Evolutionary conservation across 371 early-diverging fungal species (phyloP).

Genomic region (Parasitella parasitica): DNA sequence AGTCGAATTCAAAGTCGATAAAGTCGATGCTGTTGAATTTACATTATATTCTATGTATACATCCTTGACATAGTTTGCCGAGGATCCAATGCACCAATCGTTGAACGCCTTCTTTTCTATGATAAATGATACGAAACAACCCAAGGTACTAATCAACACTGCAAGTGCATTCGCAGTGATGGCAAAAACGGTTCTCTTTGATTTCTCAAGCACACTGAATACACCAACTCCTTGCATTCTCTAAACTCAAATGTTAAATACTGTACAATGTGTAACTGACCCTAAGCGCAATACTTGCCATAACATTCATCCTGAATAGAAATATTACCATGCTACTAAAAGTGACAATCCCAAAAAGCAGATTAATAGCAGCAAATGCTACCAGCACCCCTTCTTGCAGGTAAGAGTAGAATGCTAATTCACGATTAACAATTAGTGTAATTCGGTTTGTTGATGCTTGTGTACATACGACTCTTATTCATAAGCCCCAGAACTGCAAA

Average conservation of each 20-base stretch:
- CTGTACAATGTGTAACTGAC: slow-evolving; percentile 5
- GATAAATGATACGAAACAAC: slow-evolving; percentile 24
- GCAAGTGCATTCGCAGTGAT: slow-evolving; percentile 19
- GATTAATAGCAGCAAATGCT: slow-evolving; percentile 30
- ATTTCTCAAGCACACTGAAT: neutral
- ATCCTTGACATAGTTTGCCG: slow-evolving; percentile 1
- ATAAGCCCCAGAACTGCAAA: slow-evolving; percentile 32
- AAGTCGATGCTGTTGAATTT: neutral
- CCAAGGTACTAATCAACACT: slow-evolving; percentile 18
- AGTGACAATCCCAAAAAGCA: slow-evolving; percentile 28
- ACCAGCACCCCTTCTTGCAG: slow-evolving; percentile 17
- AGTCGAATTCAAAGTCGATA: neutral
- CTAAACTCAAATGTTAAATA: neutral
- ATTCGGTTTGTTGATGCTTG: neutral
- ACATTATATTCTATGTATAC: neutral
- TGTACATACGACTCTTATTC: slow-evolving; percentile 28
- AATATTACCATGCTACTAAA: slow-evolving; percentile 19
- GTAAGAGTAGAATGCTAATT: slow-evolving; percentile 38
- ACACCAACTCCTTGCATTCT: neutral
- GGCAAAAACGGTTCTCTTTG: slow-evolving; percentile 7
- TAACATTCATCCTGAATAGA: slow-evolving; percentile 24
- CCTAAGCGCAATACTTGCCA: neutral
- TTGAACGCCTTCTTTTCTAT: slow-evolving; percentile 8
- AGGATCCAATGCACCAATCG: slow-evolving; percentile 18
- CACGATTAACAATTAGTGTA: neutral